phyloP scores from a whole-genome alignment of 306 rosid species.

The Canavalia ensiformis region DNA sequence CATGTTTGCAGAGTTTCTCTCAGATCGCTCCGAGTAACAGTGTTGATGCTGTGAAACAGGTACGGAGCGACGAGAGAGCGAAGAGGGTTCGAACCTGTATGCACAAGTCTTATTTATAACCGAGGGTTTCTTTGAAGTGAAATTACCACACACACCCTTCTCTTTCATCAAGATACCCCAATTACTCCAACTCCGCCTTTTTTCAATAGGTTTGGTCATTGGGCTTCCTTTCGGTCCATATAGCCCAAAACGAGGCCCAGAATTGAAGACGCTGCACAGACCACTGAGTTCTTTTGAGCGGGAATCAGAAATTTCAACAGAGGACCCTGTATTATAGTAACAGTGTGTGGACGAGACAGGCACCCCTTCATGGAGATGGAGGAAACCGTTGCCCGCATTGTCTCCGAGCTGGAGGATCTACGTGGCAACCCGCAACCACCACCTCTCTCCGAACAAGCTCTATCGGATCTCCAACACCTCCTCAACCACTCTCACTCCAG shows the following conservation, averaged over 20 bases:
- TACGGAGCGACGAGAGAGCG: slow-evolving; percentile 46
- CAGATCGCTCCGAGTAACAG: slow-evolving; percentile 51
- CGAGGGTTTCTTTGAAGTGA: slow-evolving; percentile 59
- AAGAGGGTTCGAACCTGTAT: not conserved
- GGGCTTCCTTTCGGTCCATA: slow-evolving; percentile 1
- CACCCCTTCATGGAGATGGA: slow-evolving; percentile 43
- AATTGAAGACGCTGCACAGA: not conserved
- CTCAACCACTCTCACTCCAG: slow-evolving; percentile 46
- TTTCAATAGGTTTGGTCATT: not conserved
- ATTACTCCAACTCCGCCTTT: no score
- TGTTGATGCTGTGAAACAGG: not conserved
- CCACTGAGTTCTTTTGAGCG: not conserved
- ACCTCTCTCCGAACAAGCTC: slow-evolving; percentile 63
- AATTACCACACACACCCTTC: slow-evolving; percentile 41
- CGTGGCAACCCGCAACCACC: slow-evolving; percentile 53
- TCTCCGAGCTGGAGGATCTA: slow-evolving; percentile 68
- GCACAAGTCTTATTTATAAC: slow-evolving; percentile 49
- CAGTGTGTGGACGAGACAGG: not conserved
- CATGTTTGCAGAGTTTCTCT: slow-evolving; percentile 58
- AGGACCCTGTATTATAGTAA: no score
- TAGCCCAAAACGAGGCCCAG: not conserved
- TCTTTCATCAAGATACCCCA: slow-evolving; percentile 39
- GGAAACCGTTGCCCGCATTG: slow-evolving; percentile 64
- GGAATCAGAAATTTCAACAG: slow-evolving; percentile 24
- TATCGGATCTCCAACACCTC: slow-evolving; percentile 73